Evolutionary conservation across 2,329 filamentous ascomycete genomes (phyloP), one percentile per base, ranked within the genome.

Genomic region (Claviceps sp.): DNA sequence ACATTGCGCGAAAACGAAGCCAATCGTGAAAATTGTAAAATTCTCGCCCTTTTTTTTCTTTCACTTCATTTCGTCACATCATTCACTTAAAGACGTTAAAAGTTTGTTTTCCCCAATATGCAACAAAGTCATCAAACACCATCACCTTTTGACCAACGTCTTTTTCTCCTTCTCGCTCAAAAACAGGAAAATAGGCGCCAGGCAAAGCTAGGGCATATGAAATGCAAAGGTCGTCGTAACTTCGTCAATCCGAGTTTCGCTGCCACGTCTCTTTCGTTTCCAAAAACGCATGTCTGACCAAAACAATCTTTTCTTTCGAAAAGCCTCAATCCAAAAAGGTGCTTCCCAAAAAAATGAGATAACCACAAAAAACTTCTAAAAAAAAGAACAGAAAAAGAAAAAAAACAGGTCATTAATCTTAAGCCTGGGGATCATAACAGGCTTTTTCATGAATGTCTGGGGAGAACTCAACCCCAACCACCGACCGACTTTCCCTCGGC

Each of bases 391-490:
- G 26, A 30, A 30, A 30, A 4, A 9, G 2, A 9, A 30, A 4
- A 34, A 34, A 34, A 34, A 9, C 26, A 11, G 9, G 55, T 60
- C 60, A 59, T 61, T 60, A 52, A 61, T 54, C 61, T 61, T 60
- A 60, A 43, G 62, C 65, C 65, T 67, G 65, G 60, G 58, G 57
- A 56, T 66, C 65, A 60, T 68, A 63, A 68, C 65, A 68, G 65
- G 65, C 55, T 48, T 20, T 59, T 59, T 47, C 18, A 34, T 34
- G 3, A 30, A 30, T 30, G 26, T 30, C 26, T 30, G 26, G 8
- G 30, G 9, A 3, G 30, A 34, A 34, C 30, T 34, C 30, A 11
- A 34, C 9, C 30, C 30, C 30, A 34, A 9, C 9, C 9, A 34
- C 30, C 30, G 3, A 34, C 37, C 30, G 60, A 62, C 59, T 65